Conservation (phyloP, 1,284 basidiomycete genomes). For the Meripilus lineatus region DNA sequence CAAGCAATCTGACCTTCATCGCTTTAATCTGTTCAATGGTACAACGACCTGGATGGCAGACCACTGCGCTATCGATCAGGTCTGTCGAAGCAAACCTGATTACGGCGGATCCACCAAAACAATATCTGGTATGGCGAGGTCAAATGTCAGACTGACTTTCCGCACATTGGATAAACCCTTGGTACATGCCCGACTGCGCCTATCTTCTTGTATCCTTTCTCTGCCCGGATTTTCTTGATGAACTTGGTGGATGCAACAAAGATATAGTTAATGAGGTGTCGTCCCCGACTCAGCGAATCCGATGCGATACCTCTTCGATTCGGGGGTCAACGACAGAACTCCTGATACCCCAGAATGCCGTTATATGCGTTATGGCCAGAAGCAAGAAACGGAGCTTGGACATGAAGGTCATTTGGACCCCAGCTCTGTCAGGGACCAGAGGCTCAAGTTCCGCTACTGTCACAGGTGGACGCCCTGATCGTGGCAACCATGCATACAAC, state of each 20-base stretch:
- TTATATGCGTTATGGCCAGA: conserved; percentile 7
- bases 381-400: conserved; percentile 30
- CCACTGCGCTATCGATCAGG: conserved; percentile 43
- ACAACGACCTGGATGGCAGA: conserved; percentile 51
- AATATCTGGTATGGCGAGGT: conserved; percentile 48
- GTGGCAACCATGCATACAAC: too few species aligned
- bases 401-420: conserved; percentile 31
- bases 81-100: conserved; percentile 37
- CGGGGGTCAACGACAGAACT: conserved; percentile 36
- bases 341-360: conserved; percentile 29
- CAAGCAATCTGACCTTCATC: conserved; percentile 40
- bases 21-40: conserved; percentile 34
- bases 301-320: too few species aligned
- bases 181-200: conserved; percentile 52
- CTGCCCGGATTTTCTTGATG: conserved; percentile 39
- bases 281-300: too few species aligned
- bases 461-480: conserved; percentile 39
- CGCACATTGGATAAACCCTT: too few species aligned
- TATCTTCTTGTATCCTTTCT: conserved; percentile 52
- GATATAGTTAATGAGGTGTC: too few species aligned
- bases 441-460: conserved; percentile 29
- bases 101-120: conserved; percentile 50
- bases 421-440: conserved; percentile 35
- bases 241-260: conserved; percentile 37
- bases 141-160: too few species aligned